These are phyloP conservation scores for Trichoderma cornu-damae DNA, from an alignment of 2,329 filamentous ascomycete species.

Conservation along the genomic window DNA sequence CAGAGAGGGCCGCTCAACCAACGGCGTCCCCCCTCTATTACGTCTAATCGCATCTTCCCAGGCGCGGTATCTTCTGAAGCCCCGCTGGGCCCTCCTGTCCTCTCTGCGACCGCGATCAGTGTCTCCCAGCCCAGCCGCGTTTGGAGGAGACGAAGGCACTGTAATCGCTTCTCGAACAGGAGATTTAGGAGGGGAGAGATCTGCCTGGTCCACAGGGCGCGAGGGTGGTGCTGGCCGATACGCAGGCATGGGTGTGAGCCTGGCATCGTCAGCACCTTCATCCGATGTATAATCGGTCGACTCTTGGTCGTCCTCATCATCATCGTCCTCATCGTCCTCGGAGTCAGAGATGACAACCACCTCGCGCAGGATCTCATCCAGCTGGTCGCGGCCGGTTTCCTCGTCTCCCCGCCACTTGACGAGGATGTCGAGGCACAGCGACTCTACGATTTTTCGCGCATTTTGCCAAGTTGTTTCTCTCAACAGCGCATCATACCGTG, in stretches of 20 bases:
- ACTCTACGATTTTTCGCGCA: conserved; percentile 57
- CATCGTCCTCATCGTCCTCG: conserved; percentile 42
- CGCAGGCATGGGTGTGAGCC: conserved; percentile 16
- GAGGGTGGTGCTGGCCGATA: not conserved
- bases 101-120: conserved; percentile 18
- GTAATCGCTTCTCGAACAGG: not conserved
- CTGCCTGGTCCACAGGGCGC: not conserved
- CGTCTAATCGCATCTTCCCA: conserved; percentile 38
- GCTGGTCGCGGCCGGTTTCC: conserved; percentile 61
- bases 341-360: conserved; percentile 62
- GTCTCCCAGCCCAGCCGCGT: conserved; percentile 19
- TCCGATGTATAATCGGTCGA: conserved; percentile 31
- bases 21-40: conserved; percentile 23
- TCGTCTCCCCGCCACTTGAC: conserved; percentile 69
- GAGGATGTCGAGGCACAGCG: conserved; percentile 57
- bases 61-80: conserved; percentile 45
- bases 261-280: conserved; percentile 23
- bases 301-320: conserved; percentile 43
- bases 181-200: conserved; percentile 11
- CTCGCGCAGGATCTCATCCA: conserved; percentile 62
- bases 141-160: conserved; percentile 1
- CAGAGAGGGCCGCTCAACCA: not conserved
- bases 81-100: conserved; percentile 38
- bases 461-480: conserved; percentile 54
- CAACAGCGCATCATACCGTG: conserved; percentile 58